Conservation (phyloP, 1,284 basidiomycete species). For the Ganoderma resinaceum region DNA sequence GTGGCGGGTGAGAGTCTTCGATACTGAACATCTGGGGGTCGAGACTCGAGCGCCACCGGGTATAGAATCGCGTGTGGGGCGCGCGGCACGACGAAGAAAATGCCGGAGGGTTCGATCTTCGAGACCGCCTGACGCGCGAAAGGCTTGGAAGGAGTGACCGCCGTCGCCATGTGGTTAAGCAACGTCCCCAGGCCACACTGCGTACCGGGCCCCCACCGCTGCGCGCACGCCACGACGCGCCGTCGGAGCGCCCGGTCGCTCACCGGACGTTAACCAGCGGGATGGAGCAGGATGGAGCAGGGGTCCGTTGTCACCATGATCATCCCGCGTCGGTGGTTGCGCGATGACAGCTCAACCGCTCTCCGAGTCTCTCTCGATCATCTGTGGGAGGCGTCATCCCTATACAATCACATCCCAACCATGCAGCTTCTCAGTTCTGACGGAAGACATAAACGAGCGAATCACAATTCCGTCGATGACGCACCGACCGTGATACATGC, state of each 20-base stretch:
- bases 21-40: background rate
- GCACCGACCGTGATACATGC: background rate
- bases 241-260: background rate
- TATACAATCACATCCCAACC: background rate
- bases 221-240: background rate
- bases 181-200: background rate
- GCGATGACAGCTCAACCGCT: background rate
- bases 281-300: too few species aligned
- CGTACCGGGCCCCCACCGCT: background rate
- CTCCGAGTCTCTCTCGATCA: background rate
- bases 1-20: background rate
- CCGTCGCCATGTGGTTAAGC: background rate
- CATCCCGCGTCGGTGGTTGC: background rate
- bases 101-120: background rate
- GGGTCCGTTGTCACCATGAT: background rate
- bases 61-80: background rate
- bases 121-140: background rate
- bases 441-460: background rate
- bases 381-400: background rate
- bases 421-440: background rate
- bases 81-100: background rate
- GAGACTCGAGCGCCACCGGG: background rate
- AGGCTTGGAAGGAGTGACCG: too few species aligned
- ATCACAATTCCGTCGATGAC: background rate
- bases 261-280: background rate